Conservation (phyloP, 78 protist genomes). For the slime mould (Dictyostelium discoideum) region dicty_2.7 NC_007091.3:1152501-1153000, state of each 20-base stretch:
- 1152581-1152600: too few species aligned
- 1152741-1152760: background rate
- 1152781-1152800: background rate
- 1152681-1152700: too few species aligned
- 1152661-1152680: background rate
- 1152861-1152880: constrained; percentile 39
- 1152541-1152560: too few species aligned
- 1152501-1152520: too few species aligned
- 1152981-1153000: constrained; percentile 74
- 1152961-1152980: constrained; percentile 84
- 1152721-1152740: background rate
- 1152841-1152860: constrained; percentile 2
- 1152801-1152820: background rate
- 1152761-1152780: background rate
- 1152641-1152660: background rate
- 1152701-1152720: background rate
- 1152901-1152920: constrained; percentile 59
- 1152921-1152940: constrained; percentile 64
- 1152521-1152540: too few species aligned
- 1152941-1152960: constrained; percentile 81
- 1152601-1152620: too few species aligned
- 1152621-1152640: too few species aligned
- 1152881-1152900: constrained; percentile 40
- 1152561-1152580: too few species aligned
- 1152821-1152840: background rate